Base-by-base conservation (phyloP, 2,329 filamentous ascomycete species). In the Arachnomyces sp. region DNA sequence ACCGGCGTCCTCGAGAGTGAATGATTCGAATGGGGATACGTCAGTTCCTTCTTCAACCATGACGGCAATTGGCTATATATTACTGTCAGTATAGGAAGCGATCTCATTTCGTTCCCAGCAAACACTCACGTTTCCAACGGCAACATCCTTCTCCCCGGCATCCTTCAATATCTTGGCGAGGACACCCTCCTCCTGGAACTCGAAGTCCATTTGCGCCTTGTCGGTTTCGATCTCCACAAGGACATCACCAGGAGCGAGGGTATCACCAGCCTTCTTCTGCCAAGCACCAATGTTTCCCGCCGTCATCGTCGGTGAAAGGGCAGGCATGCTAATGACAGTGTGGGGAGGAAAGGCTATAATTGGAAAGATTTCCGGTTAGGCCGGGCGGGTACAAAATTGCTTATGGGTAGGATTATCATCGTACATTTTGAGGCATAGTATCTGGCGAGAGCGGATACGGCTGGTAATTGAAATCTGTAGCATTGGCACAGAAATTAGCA, bases 141-240 rank as follows among this genome's bases (percentile, higher is more conserved):
- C 66, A 47, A 98, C 73, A 64, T 98, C 92, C 75, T 96, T 98
- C 67, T 82, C 83, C 51, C 93, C 93, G 45, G 83, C 82, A 34
- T 94, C 84, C 72, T 88, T 92, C 59, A 98, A 73, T 49, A 96
- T 77, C 77, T 94, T 94, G 58, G 92, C 90, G 53, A 98, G 76
- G 45, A 94, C 77, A 73, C 90, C 92, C 64, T 96, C 92, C 60
- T 98, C 92, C 70, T 98, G 92, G 70, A 94, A 96, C 70, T 98
- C 92, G 65, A 98, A 96, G 73, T 98, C 92, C 92, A 98, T 98
- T 73, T 96, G 92, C 50, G 92, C 92, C 77, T 98, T 98, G 71
- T 98, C 92, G 56, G 92, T 98, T 77, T 98, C 92, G 58, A 96
- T 94, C 75, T 94, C 89, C 53, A 94, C 89, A 54, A 98, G 72